Base-by-base conservation (phyloP, 1,139 yeast genomes). In the Candida sp. region DNA sequence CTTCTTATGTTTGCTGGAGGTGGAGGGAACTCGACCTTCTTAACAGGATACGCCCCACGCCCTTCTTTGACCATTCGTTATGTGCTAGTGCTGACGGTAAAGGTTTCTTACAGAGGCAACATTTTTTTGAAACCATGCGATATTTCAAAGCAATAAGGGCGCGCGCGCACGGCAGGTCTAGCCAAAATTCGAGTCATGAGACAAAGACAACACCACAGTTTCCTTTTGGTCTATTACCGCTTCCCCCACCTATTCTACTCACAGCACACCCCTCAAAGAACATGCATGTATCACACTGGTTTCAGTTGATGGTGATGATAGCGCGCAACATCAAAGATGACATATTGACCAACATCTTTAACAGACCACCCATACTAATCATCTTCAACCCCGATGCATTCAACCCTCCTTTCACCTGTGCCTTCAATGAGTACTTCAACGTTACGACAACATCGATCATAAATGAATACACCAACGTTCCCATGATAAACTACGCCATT, bases 1-100 rank as follows among this genome's bases (percentile, higher is more conserved):
- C 75, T 74, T 5, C 65, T 62, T 1, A 86, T 83, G 40, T 69
- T 69, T 0, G 80, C 67, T 2, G 85, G 83, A 1, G 86, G 85
- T 1, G 85, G 70, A 23, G 63, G 62, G 38, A 42, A 49, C 12
- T 54, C 51, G 9, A 49, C 54, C 27, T 55, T 58, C 40, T 47
- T 52, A 44, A 45, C 39, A 31, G 47, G 48, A 27, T 41, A 53
- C 7, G 46, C 39, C 6, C 59, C 58, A 23, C 42, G 30, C 7
- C 59, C 63, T 48, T 54, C 52, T 35, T 51, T 51, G 12, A 58
- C 64, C 64, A 60, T 60, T 26, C 32, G 42, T 37, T 26, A n/a
- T 12, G 17, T 17, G 17, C 17, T 17, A 17, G 17, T 17, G 17
- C 17, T 17, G 17, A 17, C 17, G 17, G 17, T 17, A 17, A 17